These are phyloP conservation scores for Flaveria trinervia DNA, from an alignment of 129 eudicot genomes.

Conservation along the genomic window DNA sequence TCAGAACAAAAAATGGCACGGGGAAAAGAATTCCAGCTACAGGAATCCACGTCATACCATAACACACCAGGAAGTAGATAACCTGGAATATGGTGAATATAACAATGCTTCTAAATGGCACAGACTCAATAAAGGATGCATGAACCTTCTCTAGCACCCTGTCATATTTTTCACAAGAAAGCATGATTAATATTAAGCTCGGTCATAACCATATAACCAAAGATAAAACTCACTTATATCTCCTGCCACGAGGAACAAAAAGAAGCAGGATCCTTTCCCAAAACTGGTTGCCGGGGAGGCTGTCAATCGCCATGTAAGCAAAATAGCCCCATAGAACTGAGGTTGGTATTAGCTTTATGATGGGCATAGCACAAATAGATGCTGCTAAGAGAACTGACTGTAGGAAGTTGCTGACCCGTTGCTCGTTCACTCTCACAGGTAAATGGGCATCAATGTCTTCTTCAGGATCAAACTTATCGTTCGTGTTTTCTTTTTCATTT, in stretches of 20 bases:
- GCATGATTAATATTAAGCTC: too few species aligned
- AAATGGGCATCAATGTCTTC: slow-evolving; percentile 61
- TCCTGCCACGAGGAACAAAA: slow-evolving; percentile 54
- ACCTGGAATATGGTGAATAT: slow-evolving; percentile 51
- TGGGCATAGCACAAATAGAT: slow-evolving; percentile 52
- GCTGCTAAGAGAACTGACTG: slow-evolving; percentile 71
- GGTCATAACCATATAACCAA: too few species aligned
- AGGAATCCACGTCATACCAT: slow-evolving; percentile 60
- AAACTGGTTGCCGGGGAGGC: slow-evolving; percentile 83
- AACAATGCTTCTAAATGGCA: slow-evolving; percentile 49
- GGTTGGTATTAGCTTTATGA: slow-evolving; percentile 55
- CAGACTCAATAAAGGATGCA: slow-evolving; percentile 54
- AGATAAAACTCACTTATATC: too few species aligned
- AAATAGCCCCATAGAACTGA: slow-evolving; percentile 77
- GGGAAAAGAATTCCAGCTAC: slow-evolving; percentile 62
- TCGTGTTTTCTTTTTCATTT: slow-evolving; percentile 36
- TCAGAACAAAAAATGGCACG: slow-evolving; percentile 47
- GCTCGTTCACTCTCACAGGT: slow-evolving; percentile 85
- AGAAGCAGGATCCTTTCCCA: slow-evolving; percentile 75
- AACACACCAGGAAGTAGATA: slow-evolving; percentile 44
- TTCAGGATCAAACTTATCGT: slow-evolving; percentile 46
- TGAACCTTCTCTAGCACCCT: slow-evolving; percentile 56
- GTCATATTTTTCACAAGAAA: slow-evolving; percentile 5
- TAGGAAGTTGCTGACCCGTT: slow-evolving; percentile 70
- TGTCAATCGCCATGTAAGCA: slow-evolving; percentile 90